Evolutionary conservation across 257 asterid species (phyloP).

Genomic region (Ehretia macrophylla): DNA sequence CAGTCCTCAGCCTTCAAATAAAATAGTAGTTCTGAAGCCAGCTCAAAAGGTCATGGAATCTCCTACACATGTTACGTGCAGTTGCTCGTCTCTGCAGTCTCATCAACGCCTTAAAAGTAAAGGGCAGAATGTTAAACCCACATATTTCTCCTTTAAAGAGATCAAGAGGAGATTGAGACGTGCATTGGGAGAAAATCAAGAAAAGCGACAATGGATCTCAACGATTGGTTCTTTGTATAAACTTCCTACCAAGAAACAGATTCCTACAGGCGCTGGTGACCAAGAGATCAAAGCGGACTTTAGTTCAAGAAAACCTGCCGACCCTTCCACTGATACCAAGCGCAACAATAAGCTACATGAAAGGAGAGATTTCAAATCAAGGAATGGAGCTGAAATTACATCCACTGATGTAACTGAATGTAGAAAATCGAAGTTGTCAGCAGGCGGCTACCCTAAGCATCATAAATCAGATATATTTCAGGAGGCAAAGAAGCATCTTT

Average conservation of each 20-base stretch:
- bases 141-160: constrained; percentile 45
- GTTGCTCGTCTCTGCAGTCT: constrained; percentile 47
- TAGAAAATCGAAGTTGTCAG: constrained; percentile 31
- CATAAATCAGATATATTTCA: constrained; percentile 42
- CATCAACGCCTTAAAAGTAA: constrained; percentile 18
- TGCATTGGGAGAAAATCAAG: constrained; percentile 40
- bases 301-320: constrained; percentile 8
- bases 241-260: constrained; percentile 5
- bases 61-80: constrained; percentile 29
- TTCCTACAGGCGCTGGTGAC: constrained; percentile 2
- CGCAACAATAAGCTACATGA: constrained; percentile 18
- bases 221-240: constrained; percentile 9
- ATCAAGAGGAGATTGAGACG: constrained; percentile 57
- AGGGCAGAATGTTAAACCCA: constrained; percentile 25
- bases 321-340: constrained; percentile 17
- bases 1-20: constrained; percentile 25
- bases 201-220: constrained; percentile 13
- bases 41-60: constrained; percentile 19
- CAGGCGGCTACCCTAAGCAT: constrained; percentile 23
- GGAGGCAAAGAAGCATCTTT: constrained; percentile 85
- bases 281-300: neutral
- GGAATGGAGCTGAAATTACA: constrained; percentile 19
- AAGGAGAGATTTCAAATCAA: constrained; percentile 10
- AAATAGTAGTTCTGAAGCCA: constrained; percentile 61
- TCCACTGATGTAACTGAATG: constrained; percentile 13